Evolutionary conservation across 306 rosid species (phyloP).

Genomic region (Heteromeles arbutifolia): DNA sequence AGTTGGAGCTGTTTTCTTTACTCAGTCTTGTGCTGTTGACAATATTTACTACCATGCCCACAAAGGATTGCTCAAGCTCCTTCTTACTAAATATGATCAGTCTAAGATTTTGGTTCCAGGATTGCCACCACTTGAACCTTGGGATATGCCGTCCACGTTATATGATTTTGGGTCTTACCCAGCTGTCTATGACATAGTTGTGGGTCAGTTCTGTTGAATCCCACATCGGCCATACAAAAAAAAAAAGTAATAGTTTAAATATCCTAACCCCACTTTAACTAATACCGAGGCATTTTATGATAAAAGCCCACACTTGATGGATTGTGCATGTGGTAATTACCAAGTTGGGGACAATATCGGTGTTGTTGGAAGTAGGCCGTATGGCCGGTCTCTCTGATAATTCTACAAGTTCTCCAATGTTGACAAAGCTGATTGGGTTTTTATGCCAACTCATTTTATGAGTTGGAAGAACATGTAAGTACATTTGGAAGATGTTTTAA

Average conservation of each 20-base stretch:
- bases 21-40: not conserved
- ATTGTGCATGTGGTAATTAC: too few relatives aligned
- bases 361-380: too few relatives aligned
- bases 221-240: too few relatives aligned
- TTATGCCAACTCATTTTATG: not conserved
- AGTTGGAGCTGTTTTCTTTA: not conserved
- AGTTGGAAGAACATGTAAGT: not conserved
- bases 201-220: too few relatives aligned
- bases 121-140: not conserved
- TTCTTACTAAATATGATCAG: not conserved
- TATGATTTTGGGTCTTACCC: not conserved
- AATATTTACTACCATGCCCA: not conserved
- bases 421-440: not conserved
- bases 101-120: not conserved
- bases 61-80: not conserved
- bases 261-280: too few relatives aligned
- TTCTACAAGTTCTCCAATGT: not conserved
- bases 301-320: too few relatives aligned
- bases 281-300: too few relatives aligned
- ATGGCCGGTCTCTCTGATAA: too few relatives aligned
- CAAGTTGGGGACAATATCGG: too few relatives aligned
- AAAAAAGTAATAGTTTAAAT: too few relatives aligned
- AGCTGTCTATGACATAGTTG: not conserved
- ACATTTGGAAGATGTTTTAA: not conserved
- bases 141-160: not conserved